phyloP scores from a whole-genome alignment of 306 rosid genomes.

The Vicia faba region DNA sequence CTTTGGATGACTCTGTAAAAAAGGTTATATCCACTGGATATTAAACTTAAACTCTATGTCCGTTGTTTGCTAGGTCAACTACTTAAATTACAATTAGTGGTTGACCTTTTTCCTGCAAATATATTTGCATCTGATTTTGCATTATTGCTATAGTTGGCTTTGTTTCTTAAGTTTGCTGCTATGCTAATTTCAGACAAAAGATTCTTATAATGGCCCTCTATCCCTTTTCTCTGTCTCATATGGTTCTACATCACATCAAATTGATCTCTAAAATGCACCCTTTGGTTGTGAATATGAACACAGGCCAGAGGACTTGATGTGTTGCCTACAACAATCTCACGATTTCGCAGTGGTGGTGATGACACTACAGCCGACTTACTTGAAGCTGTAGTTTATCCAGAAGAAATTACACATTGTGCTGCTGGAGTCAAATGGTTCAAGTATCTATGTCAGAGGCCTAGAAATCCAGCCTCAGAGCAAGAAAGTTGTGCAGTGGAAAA shows the following conservation, averaged over 20 bases:
- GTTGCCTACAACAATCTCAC: conserved; percentile 73
- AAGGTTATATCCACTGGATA: too few species aligned
- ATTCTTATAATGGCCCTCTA: neutral
- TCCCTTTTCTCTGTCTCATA: neutral
- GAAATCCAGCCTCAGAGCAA: conserved; percentile 18
- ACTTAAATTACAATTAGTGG: too few species aligned
- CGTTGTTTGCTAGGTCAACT: too few species aligned
- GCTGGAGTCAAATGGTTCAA: conserved; percentile 89
- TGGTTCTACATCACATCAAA: conserved; percentile 6
- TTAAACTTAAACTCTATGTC: too few species aligned
- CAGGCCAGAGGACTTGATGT: conserved; percentile 91
- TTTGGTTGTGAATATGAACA: conserved; percentile 29
- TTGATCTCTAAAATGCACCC: conserved; percentile 19
- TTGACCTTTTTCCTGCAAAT: too few species aligned
- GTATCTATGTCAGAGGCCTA: conserved; percentile 58
- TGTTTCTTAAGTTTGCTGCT: too few species aligned
- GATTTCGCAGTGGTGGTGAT: conserved; percentile 73
- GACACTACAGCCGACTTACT: conserved; percentile 67
- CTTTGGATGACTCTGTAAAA: too few species aligned
- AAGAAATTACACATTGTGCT: conserved; percentile 86
- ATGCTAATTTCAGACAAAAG: too few species aligned
- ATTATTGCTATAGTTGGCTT: too few species aligned
- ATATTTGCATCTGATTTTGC: too few species aligned
- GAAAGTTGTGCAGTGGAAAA: conserved; percentile 32
- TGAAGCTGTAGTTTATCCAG: conserved; percentile 78